These are phyloP conservation scores for rapeseed (Brassica napus) DNA, from an alignment of 345 rosid species.

Conservation along the genomic window Da-Ae NC_063441.1:22262001-22262500, in stretches of 20 bases:
- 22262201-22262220: conserved; percentile 12
- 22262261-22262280: conserved; percentile 33
- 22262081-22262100: conserved; percentile 18
- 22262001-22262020: conserved; percentile 32
- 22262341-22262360: conserved; percentile 47
- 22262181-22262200: conserved; percentile 20
- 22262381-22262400: conserved; percentile 70
- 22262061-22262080: conserved; percentile 13
- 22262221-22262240: neutral
- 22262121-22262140: conserved; percentile 21
- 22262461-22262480: conserved; percentile 66
- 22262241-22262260: conserved; percentile 38
- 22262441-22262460: conserved; percentile 47
- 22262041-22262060: conserved; percentile 44
- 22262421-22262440: conserved; percentile 54
- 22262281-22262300: conserved; percentile 28
- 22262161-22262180: conserved; percentile 21
- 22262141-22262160: conserved; percentile 26
- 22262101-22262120: conserved; percentile 40
- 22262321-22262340: conserved; percentile 36
- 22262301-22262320: conserved; percentile 35
- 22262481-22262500: conserved; percentile 54
- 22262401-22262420: conserved; percentile 54
- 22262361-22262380: conserved; percentile 58
- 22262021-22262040: conserved; percentile 44